Evolutionary conservation across 192 early-diverging fungal species (phyloP).

Genomic region (Backusella tarrabulga): DNA sequence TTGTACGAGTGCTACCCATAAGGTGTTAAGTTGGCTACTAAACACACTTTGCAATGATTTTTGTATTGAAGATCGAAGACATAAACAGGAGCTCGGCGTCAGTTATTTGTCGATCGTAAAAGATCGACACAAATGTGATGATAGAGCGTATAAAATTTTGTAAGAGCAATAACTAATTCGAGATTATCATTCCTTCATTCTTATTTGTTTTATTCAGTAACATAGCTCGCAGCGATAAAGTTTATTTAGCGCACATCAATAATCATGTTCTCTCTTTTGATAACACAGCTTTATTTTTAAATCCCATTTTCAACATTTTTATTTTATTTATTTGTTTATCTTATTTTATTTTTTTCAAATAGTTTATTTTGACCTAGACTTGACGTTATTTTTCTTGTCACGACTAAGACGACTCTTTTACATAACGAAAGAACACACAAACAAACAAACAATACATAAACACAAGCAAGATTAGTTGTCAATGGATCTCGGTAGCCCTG

Average conservation of each 20-base stretch:
- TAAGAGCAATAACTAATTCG: not conserved
- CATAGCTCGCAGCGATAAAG: not conserved
- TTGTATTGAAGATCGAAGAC: not conserved
- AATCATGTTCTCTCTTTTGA: not conserved
- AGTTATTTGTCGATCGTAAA: not conserved
- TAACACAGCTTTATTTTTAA: not conserved
- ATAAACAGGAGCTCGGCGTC: not conserved
- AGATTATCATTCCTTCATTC: not conserved
- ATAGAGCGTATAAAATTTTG: not conserved
- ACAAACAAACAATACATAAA: not conserved
- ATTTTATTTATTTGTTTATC: not conserved
- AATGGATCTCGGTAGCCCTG: constrained; percentile 6
- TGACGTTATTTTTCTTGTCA: not conserved
- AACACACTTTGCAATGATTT: not conserved
- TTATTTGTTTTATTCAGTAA: not conserved
- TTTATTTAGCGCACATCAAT: not conserved
- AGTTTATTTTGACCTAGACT: not conserved
- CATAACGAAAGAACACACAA: not conserved
- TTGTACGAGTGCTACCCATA: not conserved
- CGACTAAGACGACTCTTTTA: not conserved
- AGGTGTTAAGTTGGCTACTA: not conserved
- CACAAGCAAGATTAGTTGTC: not conserved
- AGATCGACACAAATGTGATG: not conserved
- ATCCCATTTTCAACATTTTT: not conserved
- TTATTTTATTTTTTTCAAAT: not conserved